Percentiles rank a stretch among this genome's conserved stretches.
Evolutionary conservation across 2,329 filamentous ascomycete species (phyloP).

Genomic region (Neoarthrinium moseri): DNA sequence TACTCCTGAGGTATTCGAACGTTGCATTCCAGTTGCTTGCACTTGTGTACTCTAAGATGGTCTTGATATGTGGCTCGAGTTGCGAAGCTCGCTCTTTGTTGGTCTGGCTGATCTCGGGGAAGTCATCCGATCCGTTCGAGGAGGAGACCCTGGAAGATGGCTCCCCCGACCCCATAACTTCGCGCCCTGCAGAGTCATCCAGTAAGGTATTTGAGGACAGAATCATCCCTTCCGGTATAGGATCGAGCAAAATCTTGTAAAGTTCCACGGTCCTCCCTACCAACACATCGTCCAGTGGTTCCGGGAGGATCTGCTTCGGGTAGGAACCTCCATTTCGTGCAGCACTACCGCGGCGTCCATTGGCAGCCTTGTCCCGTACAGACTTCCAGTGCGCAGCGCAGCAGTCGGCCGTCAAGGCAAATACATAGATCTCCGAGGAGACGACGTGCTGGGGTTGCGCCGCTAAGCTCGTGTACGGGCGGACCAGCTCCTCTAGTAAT

Average conservation of each 20-base stretch:
- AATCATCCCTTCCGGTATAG: conserved; percentile 56
- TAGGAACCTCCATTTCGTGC: conserved; percentile 7
- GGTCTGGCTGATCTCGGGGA: conserved; percentile 30
- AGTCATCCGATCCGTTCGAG: conserved; percentile 34
- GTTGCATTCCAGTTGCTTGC: conserved; percentile 62
- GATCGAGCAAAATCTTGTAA: conserved; percentile 56
- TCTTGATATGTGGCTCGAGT: conserved; percentile 55
- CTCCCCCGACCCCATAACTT: conserved; percentile 31
- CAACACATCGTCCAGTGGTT: conserved; percentile 47
- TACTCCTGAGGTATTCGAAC: conserved; percentile 56
- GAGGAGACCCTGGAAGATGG: conserved; percentile 21
- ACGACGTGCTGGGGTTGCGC: conserved; percentile 59
- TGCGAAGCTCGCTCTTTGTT: conserved; percentile 37
- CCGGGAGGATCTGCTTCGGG: conserved; percentile 23
- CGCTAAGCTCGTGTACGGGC: conserved; percentile 49
- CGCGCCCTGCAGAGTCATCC: conserved; percentile 45
- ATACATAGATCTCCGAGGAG: conserved; percentile 63
- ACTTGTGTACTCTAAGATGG: conserved; percentile 62
- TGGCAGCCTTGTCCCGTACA: conserved; percentile 29
- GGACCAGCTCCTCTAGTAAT: conserved; percentile 57
- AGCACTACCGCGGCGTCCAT: conserved; percentile 14
- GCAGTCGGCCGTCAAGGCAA: conserved; percentile 63
- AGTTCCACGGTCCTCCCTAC: conserved; percentile 55
- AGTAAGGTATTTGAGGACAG: conserved; percentile 58
- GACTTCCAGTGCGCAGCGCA: conserved; percentile 60